Percentiles rank a stretch among this genome's conserved stretches.
phyloP scores from a whole-genome alignment of 1,284 basidiomycete genomes.

The Apiotrichum gamsii region DNA sequence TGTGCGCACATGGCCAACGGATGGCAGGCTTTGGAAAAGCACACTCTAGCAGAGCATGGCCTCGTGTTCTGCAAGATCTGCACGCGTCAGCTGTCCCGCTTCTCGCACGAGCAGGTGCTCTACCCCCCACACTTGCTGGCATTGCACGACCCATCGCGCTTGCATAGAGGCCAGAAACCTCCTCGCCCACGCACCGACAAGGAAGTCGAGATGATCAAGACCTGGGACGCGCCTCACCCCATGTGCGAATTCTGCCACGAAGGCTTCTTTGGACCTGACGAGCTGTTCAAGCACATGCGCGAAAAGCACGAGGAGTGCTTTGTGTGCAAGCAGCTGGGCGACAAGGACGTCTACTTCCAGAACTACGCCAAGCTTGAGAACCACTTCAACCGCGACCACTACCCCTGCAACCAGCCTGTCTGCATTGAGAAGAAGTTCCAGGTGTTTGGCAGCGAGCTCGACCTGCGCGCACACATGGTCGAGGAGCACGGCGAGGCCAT shows the following conservation, averaged over 20 bases:
- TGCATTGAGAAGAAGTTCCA: conserved; percentile 90
- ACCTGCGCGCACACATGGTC: conserved; percentile 88
- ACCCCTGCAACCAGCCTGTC: conserved; percentile 64
- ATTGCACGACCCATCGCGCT: conserved; percentile 70
- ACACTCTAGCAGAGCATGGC: conserved; percentile 55
- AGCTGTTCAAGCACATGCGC: conserved; percentile 90
- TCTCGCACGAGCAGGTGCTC: conserved; percentile 87
- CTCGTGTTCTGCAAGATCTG: conserved; percentile 84
- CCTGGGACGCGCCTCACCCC: conserved; percentile 47
- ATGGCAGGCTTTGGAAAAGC: conserved; percentile 79
- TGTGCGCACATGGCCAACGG: conserved; percentile 79
- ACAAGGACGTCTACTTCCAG: conserved; percentile 77
- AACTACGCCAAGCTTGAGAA: conserved; percentile 66
- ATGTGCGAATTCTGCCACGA: conserved; percentile 69
- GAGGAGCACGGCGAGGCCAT: conserved; percentile 67
- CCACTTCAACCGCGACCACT: conserved; percentile 55
- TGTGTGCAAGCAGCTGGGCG: conserved; percentile 74
- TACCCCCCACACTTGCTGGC: conserved; percentile 67
- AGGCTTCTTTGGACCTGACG: conserved; percentile 85
- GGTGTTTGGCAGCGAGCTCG: conserved; percentile 80
- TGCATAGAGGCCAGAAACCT: conserved; percentile 49
- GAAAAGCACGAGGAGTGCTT: conserved; percentile 95
- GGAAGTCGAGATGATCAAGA: conserved; percentile 42
- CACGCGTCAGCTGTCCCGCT: conserved; percentile 84
- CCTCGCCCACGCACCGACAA: conserved; percentile 36